Evolutionary conservation across 169 alveolate species (phyloP).

Genomic region (Fabrea salina): DNA sequence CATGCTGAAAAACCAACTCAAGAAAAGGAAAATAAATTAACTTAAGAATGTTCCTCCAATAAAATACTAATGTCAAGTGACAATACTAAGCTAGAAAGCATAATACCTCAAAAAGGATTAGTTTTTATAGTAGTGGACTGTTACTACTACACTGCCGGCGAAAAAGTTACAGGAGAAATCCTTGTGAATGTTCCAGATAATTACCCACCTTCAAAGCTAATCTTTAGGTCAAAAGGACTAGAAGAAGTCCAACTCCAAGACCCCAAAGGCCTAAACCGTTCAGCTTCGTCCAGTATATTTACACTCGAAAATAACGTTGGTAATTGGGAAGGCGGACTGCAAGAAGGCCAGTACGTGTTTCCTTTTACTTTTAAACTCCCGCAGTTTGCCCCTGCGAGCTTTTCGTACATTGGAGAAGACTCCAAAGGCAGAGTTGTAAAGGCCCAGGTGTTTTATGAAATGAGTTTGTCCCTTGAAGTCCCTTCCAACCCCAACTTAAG

Average conservation of each 20-base stretch:
- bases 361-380: slow-evolving; percentile 19
- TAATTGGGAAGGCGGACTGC: not conserved
- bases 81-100: too few relatives aligned
- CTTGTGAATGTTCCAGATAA: not conserved
- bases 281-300: not conserved
- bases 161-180: slow-evolving; percentile 24
- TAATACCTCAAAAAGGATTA: too few relatives aligned
- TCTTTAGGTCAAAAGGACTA: not conserved
- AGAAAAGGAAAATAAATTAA: not conserved
- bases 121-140: too few relatives aligned
- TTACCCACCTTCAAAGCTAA: not conserved
- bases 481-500: not conserved
- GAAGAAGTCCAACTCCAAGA: not conserved
- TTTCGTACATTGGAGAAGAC: not conserved
- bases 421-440: not conserved
- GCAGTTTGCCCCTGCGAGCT: slow-evolving; percentile 11
- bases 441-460: not conserved
- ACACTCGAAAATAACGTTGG: not conserved
- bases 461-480: not conserved
- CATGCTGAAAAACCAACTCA: not conserved
- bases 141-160: not conserved
- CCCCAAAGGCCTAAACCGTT: not conserved
- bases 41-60: not conserved
- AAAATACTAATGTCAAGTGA: too few relatives aligned
- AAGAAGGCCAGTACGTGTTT: not conserved